Evolutionary conservation across 2,329 filamentous ascomycete species (phyloP).

Genomic region (Leptosphaerulina australis): DNA sequence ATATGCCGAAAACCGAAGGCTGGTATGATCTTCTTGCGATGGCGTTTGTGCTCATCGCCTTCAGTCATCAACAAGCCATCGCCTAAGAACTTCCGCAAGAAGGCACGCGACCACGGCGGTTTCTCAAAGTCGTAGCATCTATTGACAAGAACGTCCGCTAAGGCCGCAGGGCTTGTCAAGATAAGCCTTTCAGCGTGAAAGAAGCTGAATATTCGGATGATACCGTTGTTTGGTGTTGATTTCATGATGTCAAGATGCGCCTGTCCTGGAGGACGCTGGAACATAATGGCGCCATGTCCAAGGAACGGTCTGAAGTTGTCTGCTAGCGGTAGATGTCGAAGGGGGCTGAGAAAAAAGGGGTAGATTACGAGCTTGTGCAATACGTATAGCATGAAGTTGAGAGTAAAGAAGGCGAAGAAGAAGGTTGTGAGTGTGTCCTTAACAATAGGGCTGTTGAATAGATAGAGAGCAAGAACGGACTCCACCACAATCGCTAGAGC

Average conservation of each 20-base stretch:
- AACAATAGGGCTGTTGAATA: constrained; percentile 28
- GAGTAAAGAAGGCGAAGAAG: constrained; percentile 24
- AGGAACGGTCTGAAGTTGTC: constrained; percentile 41
- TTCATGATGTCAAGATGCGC: constrained; percentile 46
- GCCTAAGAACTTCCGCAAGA: constrained; percentile 57
- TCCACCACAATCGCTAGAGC: constrained; percentile 28
- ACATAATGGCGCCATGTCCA: constrained; percentile 46
- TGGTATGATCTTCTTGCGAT: constrained; percentile 76
- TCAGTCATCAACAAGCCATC: constrained; percentile 59
- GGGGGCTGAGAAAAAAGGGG: constrained; percentile 48
- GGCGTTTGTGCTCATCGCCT: constrained; percentile 57
- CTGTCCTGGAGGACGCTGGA: constrained; percentile 43
- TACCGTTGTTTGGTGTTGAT: constrained; percentile 48
- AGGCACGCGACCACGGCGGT: constrained; percentile 51
- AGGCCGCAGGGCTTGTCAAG: constrained; percentile 48
- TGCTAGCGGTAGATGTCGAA: constrained; percentile 48
- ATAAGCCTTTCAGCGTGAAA: constrained; percentile 49
- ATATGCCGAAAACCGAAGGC: constrained; percentile 86
- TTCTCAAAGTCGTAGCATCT: constrained; percentile 63
- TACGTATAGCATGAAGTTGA: constrained; percentile 27
- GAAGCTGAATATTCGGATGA: constrained; percentile 49
- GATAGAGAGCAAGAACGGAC: constrained; percentile 25
- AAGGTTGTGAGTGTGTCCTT: constrained; percentile 20
- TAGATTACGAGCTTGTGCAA: constrained; percentile 40
- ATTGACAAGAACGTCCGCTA: constrained; percentile 60